These are phyloP conservation scores for Geotrichum klebahnii DNA, from an alignment of 1,139 yeast species.

Conservation along the genomic window DNA sequence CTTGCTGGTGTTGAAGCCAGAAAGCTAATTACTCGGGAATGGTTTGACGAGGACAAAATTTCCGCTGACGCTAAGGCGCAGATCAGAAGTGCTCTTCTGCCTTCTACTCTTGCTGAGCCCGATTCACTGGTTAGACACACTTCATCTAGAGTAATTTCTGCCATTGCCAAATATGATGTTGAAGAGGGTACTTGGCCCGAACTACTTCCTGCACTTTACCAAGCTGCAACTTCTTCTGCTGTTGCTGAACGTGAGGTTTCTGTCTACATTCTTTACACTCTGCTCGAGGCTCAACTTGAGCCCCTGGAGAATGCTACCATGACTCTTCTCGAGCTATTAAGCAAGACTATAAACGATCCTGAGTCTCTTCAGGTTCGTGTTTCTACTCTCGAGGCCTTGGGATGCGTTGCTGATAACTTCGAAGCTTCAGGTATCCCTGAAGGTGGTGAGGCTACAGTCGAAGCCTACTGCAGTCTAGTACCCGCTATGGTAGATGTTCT, in stretches of 20 bases:
- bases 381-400: conserved; percentile 78
- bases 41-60: conserved; percentile 48
- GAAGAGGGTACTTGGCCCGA: conserved; percentile 69
- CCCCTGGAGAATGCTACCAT: conserved; percentile 58
- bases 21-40: conserved; percentile 67
- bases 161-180: conserved; percentile 75
- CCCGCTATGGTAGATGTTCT: conserved; percentile 82
- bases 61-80: conserved; percentile 49
- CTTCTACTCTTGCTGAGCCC: conserved; percentile 61
- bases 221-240: conserved; percentile 56
- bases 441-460: conserved; percentile 49
- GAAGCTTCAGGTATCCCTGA: conserved; percentile 44
- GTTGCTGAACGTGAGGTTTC: conserved; percentile 77
- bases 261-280: conserved; percentile 68
- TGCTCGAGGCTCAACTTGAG: conserved; percentile 66
- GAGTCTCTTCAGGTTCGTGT: conserved; percentile 70
- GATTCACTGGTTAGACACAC: conserved; percentile 79
- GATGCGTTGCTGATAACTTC: conserved; percentile 65
- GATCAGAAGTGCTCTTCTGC: conserved; percentile 65
- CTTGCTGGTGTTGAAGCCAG: conserved; percentile 94
- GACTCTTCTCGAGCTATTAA: conserved; percentile 67
- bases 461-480: conserved; percentile 60
- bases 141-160: conserved; percentile 81
- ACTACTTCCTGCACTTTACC: conserved; percentile 65
- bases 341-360: conserved; percentile 61